phyloP scores from a whole-genome alignment of 495 filamentous ascomycete genomes.

The Neohortaea acidophila region DNA sequence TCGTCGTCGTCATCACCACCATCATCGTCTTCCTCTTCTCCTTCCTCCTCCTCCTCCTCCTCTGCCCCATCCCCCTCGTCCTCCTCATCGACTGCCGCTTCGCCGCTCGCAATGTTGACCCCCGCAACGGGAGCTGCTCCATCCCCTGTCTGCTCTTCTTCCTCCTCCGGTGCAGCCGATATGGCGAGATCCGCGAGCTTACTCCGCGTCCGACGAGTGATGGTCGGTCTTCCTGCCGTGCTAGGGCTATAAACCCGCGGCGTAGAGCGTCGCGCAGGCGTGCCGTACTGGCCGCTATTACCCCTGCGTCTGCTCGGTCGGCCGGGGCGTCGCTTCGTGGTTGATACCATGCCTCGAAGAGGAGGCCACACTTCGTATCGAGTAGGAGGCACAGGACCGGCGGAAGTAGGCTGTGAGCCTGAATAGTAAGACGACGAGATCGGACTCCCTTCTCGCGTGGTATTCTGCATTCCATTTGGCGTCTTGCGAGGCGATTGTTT shows the following conservation, averaged over 20 bases:
- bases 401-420: conserved; percentile 4
- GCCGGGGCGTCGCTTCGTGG: conserved; percentile 31
- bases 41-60: conserved; percentile 4
- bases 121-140: too few species aligned
- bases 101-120: too few species aligned
- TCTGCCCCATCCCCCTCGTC: conserved; percentile 11
- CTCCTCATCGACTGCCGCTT: conserved; percentile 1
- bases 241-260: not conserved
- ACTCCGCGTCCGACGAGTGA: conserved; percentile 24
- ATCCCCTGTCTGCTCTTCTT: not conserved
- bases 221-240: not conserved
- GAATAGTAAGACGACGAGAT: not conserved
- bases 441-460: not conserved
- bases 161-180: conserved; percentile 16
- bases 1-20: conserved; percentile 4
- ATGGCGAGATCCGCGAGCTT: conserved; percentile 24
- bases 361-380: conserved; percentile 79
- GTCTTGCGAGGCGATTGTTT: conserved; percentile 14
- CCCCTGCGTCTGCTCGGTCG: conserved; percentile 30
- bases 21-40: conserved; percentile 11
- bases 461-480: conserved; percentile 14
- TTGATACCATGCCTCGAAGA: conserved; percentile 35
- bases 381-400: conserved; percentile 49
- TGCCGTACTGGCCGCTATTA: conserved; percentile 8
- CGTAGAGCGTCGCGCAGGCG: conserved; percentile 14